Base-by-base conservation (phyloP, 352 stramenopile genomes). In the Globisporangium echinulatum region DNA sequence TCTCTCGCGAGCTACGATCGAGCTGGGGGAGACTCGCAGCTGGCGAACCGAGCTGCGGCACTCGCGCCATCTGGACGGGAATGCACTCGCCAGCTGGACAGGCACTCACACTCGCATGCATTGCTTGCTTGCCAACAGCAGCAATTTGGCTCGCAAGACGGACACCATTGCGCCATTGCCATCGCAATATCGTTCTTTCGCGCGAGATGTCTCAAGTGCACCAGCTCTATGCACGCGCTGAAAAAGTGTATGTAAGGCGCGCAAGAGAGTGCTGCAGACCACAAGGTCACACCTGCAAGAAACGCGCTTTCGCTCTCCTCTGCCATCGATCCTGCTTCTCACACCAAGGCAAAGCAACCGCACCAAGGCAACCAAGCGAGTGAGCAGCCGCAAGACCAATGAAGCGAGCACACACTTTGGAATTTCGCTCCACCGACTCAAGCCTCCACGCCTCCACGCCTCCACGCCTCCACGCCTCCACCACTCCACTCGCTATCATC, bases 381-480 rank as follows among this genome's bases (percentile, higher is more conserved):
- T 10, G 43, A n/a, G 5, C 6, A 5, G 9, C 43, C 7, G 11
- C 11, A 48, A 33, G 25, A 33, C 25, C 25, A 33, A 33, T 33
- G 25, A 33, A 33, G 25, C 25, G 25, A 33, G 43, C 43, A 15
- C 11, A 14, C 43, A 48, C 43, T 48, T 48, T 48, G 43, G 13
- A 48, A 48, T 57, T 57, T 57, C 52, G 39, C 52, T 38, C 39
- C 52, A 40, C 33, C 54, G 15, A 47, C 49, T 49, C 55, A 56
- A 44, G 43, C 47, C n/a, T 36, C n/a, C 7, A 36, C 47, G 33
- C 33, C 49, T 50, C n/a, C 7, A 36, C 47, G 33, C 33, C 49
- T 50, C 11, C 25, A 49, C 40, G 33, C 33, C 49, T 50, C n/a
- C 7, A 36, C 47, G 33, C 33, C 49, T 50, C 11, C 25, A 49